Evolutionary conservation across 2,329 filamentous ascomycete genomes (phyloP).

Genomic region (Fusarium lateritium): DNA sequence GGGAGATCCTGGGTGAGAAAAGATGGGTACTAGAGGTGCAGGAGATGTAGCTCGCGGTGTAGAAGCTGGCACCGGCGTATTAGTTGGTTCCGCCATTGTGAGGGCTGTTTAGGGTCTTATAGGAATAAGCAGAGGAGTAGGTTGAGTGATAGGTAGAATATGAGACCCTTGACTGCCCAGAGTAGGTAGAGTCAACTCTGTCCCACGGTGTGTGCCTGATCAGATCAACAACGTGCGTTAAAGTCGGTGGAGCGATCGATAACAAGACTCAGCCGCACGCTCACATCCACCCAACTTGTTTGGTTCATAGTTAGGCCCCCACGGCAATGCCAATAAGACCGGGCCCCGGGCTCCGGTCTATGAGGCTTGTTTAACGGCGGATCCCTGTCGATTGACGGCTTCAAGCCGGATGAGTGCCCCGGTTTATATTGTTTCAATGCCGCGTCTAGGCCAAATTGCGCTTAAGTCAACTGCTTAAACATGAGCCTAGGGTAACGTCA

Average conservation of each 20-base stretch:
- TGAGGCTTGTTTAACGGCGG: slow-evolving; percentile 21
- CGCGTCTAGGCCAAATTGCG: background rate
- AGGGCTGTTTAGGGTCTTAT: slow-evolving; percentile 8
- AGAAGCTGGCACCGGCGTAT: slow-evolving; percentile 62
- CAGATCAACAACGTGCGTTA: slow-evolving; percentile 21
- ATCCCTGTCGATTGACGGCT: slow-evolving; percentile 29
- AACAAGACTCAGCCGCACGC: slow-evolving; percentile 27
- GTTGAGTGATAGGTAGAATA: background rate
- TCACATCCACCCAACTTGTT: slow-evolving; percentile 22
- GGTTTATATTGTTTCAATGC: slow-evolving; percentile 13
- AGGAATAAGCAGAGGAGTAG: background rate
- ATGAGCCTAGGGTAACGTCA: background rate
- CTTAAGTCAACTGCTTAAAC: background rate
- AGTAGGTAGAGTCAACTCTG: slow-evolving; percentile 8
- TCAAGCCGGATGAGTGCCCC: slow-evolving; percentile 21
- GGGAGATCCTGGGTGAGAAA: slow-evolving; percentile 44
- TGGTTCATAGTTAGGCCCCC: slow-evolving; percentile 17
- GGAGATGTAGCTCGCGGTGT: slow-evolving; percentile 62
- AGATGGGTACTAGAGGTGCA: slow-evolving; percentile 46
- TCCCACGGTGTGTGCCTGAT: slow-evolving; percentile 17
- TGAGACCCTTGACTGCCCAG: background rate
- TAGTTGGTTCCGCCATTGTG: slow-evolving; percentile 63
- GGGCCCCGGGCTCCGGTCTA: slow-evolving; percentile 23
- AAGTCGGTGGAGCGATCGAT: slow-evolving; percentile 34
- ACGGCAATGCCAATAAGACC: slow-evolving; percentile 11